These are phyloP conservation scores for Neurospora tetraspora DNA, from an alignment of 495 filamentous ascomycete species.

Conservation along the genomic window DNA sequence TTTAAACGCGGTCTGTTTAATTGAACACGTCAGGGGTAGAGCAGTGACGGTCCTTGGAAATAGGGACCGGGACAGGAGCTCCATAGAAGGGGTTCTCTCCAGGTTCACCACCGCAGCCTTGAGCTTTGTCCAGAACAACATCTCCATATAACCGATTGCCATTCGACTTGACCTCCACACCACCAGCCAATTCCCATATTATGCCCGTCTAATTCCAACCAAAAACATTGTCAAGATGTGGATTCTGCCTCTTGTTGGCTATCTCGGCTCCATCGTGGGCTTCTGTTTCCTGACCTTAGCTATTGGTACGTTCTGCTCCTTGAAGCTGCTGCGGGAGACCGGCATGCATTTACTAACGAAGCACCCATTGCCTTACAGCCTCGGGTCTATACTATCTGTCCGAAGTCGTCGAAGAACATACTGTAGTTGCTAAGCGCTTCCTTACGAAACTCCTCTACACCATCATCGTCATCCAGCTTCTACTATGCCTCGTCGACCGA, in stretches of 20 bases:
- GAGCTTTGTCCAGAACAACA: not conserved
- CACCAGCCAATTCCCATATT: not conserved
- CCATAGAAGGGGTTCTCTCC: not conserved
- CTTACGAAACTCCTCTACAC: slow-evolving; percentile 77
- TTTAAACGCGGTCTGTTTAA: slow-evolving; percentile 6
- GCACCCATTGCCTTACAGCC: slow-evolving; percentile 38
- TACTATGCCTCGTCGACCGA: slow-evolving; percentile 70
- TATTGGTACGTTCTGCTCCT: slow-evolving; percentile 53
- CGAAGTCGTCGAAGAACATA: slow-evolving; percentile 95
- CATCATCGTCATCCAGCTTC: slow-evolving; percentile 62
- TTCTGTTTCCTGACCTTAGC: slow-evolving; percentile 90
- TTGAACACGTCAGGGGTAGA: slow-evolving; percentile 3
- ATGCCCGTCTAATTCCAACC: not conserved
- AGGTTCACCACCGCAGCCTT: not conserved
- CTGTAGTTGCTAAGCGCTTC: slow-evolving; percentile 77
- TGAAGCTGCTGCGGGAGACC: not conserved
- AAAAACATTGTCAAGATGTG: slow-evolving; percentile 50
- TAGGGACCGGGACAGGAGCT: not conserved
- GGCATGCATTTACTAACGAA: not conserved
- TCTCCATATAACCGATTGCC: not conserved
- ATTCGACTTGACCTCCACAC: not conserved
- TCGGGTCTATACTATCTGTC: slow-evolving; percentile 97
- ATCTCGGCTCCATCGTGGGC: slow-evolving; percentile 74
- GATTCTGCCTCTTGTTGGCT: slow-evolving; percentile 84
- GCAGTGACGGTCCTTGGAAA: not conserved